These are phyloP conservation scores for Tylopilus subfusipes DNA, from an alignment of 768 basidiomycete genomes.

Conservation along the genomic window DNA sequence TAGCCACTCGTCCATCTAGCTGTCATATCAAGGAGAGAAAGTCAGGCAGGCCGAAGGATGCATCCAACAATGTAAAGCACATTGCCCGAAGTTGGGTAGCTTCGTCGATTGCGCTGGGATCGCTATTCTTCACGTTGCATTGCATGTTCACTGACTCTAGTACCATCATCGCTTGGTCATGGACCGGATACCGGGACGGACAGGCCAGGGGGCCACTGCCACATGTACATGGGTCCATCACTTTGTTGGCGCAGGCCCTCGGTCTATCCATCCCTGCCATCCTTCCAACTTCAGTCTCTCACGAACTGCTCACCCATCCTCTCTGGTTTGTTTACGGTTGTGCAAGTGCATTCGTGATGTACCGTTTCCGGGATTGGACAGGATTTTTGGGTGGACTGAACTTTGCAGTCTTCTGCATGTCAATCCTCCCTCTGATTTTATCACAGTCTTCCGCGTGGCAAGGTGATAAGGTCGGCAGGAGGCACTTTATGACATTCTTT, in stretches of 20 bases:
- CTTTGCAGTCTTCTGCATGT: slow-evolving; percentile 61
- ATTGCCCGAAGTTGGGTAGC: slow-evolving; percentile 33
- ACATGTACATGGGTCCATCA: slow-evolving; percentile 65
- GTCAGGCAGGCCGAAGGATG: neutral
- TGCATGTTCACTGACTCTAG: slow-evolving; percentile 71
- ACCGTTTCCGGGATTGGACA: slow-evolving; percentile 58
- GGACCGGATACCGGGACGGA: slow-evolving; percentile 77
- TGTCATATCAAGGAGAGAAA: slow-evolving; percentile 2
- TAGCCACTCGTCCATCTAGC: slow-evolving; percentile 40
- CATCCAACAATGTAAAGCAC: slow-evolving; percentile 1
- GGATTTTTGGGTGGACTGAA: slow-evolving; percentile 69
- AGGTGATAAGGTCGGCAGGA: slow-evolving; percentile 41
- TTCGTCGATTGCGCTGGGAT: slow-evolving; percentile 57
- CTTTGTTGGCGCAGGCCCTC: slow-evolving; percentile 57
- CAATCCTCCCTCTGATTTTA: slow-evolving; percentile 55
- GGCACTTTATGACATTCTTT: slow-evolving; percentile 54
- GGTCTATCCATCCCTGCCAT: slow-evolving; percentile 48
- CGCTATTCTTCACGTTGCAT: slow-evolving; percentile 68
- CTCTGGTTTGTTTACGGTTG: slow-evolving; percentile 54
- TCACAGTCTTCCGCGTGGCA: slow-evolving; percentile 40
- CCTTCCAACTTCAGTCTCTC: slow-evolving; percentile 19
- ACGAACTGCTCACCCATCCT: slow-evolving; percentile 40
- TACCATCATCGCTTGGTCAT: slow-evolving; percentile 81
- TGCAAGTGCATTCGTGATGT: slow-evolving; percentile 53
- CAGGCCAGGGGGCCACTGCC: slow-evolving; percentile 66